These are phyloP conservation scores for Fagopyrum homotropicum DNA, from an alignment of 148 eudicot species.

Conservation along the genomic window DNA sequence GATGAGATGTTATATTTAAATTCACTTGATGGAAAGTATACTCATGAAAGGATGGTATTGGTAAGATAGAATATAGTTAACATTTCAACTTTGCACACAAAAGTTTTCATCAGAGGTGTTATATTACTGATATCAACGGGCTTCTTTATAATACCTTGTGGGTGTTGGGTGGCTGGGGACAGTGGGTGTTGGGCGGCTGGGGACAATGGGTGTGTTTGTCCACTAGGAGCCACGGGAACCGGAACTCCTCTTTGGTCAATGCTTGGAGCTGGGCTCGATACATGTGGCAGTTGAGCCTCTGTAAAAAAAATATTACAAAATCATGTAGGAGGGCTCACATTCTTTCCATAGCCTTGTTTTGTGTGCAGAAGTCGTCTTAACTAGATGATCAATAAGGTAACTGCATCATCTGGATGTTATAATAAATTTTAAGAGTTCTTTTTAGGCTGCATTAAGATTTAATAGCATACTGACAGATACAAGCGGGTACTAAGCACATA, in stretches of 20 bases:
- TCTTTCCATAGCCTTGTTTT: background rate
- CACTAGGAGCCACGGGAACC: slow-evolving; percentile 33
- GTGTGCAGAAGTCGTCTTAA: background rate
- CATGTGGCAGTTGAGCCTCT: slow-evolving; percentile 21
- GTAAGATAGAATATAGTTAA: background rate
- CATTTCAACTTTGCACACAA: background rate
- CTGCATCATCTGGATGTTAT: background rate
- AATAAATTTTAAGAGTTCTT: background rate
- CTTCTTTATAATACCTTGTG: slow-evolving; percentile 18
- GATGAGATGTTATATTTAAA: background rate
- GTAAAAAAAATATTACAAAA: background rate
- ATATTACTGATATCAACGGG: background rate
- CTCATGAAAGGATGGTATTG: background rate
- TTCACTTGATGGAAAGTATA: background rate
- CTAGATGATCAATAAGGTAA: background rate
- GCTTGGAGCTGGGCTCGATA: slow-evolving; percentile 24
- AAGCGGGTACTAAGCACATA: background rate
- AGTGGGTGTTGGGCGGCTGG: slow-evolving; percentile 17
- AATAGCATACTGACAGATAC: background rate
- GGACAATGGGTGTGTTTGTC: slow-evolving; percentile 27
- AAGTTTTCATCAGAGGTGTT: background rate
- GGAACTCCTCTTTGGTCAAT: slow-evolving; percentile 22
- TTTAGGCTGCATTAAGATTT: background rate
- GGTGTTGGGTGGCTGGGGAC: slow-evolving; percentile 18
- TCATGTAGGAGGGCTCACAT: background rate